Evolutionary conservation across 2,329 filamentous ascomycete species (phyloP).

Genomic region (Aspergillus pseudoterreus): DNA sequence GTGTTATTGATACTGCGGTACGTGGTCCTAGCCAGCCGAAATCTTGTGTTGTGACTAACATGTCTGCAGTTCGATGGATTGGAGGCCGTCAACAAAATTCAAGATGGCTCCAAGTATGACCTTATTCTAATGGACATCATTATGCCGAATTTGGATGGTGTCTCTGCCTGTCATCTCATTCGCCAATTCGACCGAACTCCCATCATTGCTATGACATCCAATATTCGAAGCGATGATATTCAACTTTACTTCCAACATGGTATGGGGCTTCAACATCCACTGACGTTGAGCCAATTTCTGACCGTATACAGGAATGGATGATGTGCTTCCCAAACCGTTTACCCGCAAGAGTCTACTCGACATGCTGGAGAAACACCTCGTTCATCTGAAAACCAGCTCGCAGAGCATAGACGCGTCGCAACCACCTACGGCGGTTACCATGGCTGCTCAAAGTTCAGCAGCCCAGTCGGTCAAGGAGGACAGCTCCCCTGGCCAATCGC

Average conservation of each 20-base stretch:
- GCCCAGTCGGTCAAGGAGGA: slow-evolving; percentile 60
- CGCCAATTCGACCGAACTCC: slow-evolving; percentile 79
- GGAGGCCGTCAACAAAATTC: slow-evolving; percentile 85
- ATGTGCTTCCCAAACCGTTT: slow-evolving; percentile 94
- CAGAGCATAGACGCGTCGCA: slow-evolving; percentile 53
- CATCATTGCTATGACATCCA: slow-evolving; percentile 98
- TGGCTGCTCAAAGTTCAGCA: slow-evolving; percentile 48
- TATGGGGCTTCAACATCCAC: slow-evolving; percentile 44
- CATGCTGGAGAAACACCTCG: slow-evolving; percentile 83
- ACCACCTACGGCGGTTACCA: slow-evolving; percentile 38
- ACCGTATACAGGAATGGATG: slow-evolving; percentile 76
- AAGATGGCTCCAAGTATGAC: slow-evolving; percentile 61
- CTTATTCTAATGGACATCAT: slow-evolving; percentile 89
- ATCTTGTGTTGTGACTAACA: slow-evolving; percentile 4
- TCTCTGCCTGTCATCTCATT: slow-evolving; percentile 90
- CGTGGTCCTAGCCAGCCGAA: slow-evolving; percentile 26
- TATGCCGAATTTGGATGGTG: slow-evolving; percentile 93
- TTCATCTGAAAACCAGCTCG: slow-evolving; percentile 71
- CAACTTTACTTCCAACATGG: slow-evolving; percentile 96
- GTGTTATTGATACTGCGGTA: slow-evolving; percentile 61
- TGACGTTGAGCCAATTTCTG: slow-evolving; percentile 4
- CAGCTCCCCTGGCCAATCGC: slow-evolving; percentile 60
- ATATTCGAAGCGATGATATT: slow-evolving; percentile 94
- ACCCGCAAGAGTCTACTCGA: slow-evolving; percentile 81
- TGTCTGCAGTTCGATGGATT: slow-evolving; percentile 72